Evolutionary conservation across 805 yeast genomes (phyloP).

Genomic region (Komagataella populi): DNA sequence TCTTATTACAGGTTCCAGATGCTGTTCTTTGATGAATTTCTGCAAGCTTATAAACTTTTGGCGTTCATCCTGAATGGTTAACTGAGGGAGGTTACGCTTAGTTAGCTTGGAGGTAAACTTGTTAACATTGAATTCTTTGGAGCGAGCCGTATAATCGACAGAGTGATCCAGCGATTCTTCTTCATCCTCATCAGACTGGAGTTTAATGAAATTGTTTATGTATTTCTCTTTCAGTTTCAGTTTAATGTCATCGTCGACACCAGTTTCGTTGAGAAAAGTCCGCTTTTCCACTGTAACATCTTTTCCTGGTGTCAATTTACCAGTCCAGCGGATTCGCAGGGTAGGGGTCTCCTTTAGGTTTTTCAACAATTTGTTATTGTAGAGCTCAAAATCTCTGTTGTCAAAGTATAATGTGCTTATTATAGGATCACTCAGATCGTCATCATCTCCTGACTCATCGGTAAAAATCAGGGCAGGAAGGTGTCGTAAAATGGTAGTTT

Average conservation of each 20-base stretch:
- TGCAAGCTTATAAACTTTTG: neutral
- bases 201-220: conserved; percentile 67
- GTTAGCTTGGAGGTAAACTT: conserved; percentile 89
- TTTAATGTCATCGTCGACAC: conserved; percentile 98
- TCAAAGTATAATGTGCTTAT: conserved; percentile 95
- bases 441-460: conserved; percentile 48
- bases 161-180: conserved; percentile 53
- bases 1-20: conserved; percentile 86
- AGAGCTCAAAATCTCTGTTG: conserved; percentile 76
- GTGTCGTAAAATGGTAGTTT: conserved; percentile 84
- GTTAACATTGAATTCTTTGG: conserved; percentile 80
- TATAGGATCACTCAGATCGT: conserved; percentile 95
- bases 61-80: neutral
- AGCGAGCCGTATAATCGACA: conserved; percentile 79
- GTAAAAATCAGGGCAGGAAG: conserved; percentile 94
- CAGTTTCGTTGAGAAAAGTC: conserved; percentile 98
- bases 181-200: conserved; percentile 31
- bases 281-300: conserved; percentile 93
- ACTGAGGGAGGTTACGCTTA: conserved; percentile 31
- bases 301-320: conserved; percentile 88
- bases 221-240: conserved; percentile 73
- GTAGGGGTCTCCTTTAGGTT: conserved; percentile 99
- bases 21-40: conserved; percentile 48
- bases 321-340: conserved; percentile 96
- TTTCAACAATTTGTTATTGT: conserved; percentile 83